Conservation (phyloP, 1,284 basidiomycete genomes). For the Stygiomarasmius scandens region DNA sequence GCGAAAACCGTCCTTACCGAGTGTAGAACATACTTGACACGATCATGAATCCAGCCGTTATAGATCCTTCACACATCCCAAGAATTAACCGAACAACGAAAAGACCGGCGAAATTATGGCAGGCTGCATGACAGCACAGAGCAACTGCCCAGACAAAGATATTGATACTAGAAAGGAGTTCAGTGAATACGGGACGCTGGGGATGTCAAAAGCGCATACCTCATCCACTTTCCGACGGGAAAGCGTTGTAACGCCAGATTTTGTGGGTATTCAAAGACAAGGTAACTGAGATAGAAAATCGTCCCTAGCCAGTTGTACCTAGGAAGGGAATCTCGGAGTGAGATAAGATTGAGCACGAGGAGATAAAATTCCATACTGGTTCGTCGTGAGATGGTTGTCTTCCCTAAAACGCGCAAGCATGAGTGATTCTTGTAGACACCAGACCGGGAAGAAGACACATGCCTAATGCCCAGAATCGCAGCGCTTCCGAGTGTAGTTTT, state of each 20-base stretch:
- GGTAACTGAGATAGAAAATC: constrained; percentile 74
- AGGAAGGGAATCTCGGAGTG: neutral
- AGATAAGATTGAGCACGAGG: neutral
- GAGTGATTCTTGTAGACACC: neutral
- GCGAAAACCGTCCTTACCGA: neutral
- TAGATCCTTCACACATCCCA: constrained; percentile 66
- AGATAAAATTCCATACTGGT: constrained; percentile 9
- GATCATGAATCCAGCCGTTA: constrained; percentile 83
- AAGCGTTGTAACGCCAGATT: constrained; percentile 77
- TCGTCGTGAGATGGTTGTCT: constrained; percentile 43
- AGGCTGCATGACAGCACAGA: constrained; percentile 42
- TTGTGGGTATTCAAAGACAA: constrained; percentile 67
- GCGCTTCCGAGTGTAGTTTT: constrained; percentile 77
- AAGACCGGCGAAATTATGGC: constrained; percentile 56
- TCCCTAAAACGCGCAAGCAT: constrained; percentile 24
- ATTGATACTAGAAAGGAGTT: constrained; percentile 55
- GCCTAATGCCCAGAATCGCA: constrained; percentile 72
- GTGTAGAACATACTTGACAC: constrained; percentile 34
- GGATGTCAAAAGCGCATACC: constrained; percentile 28
- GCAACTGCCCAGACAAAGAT: constrained; percentile 71
- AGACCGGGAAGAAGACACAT: constrained; percentile 7
- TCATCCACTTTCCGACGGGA: constrained; percentile 78
- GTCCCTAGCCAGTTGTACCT: constrained; percentile 57
- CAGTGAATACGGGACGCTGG: constrained; percentile 17
- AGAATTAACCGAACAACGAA: constrained; percentile 64